Evolutionary conservation across 1,139 yeast species (phyloP).

Genomic region (Geotrichum phurueaensis): DNA sequence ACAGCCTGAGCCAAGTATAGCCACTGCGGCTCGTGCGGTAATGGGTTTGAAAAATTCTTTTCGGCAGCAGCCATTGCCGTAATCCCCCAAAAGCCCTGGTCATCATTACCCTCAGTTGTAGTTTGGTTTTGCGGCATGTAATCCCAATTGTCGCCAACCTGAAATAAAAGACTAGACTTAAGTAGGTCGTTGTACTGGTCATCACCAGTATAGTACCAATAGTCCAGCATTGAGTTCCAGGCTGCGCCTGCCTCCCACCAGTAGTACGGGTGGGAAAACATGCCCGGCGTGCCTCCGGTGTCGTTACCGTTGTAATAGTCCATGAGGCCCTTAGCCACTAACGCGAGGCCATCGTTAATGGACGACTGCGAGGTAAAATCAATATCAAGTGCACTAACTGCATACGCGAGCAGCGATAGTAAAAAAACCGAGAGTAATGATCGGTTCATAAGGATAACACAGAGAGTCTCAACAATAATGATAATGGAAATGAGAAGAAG

Average conservation of each 20-base stretch:
- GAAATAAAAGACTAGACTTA: slow-evolving; percentile 55
- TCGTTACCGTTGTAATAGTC: slow-evolving; percentile 62
- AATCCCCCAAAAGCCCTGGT: slow-evolving; percentile 87
- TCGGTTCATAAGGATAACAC: neutral
- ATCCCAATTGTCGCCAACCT: slow-evolving; percentile 59
- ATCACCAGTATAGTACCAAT: slow-evolving; percentile 56
- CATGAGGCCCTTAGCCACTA: slow-evolving; percentile 50
- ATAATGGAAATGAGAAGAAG: neutral
- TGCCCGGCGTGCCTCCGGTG: slow-evolving; percentile 55
- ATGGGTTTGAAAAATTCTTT: slow-evolving; percentile 64
- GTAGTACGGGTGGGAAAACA: slow-evolving; percentile 72
- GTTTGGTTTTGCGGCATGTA: slow-evolving; percentile 73
- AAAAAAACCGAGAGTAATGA: neutral
- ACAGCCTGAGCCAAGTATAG: slow-evolving; percentile 68
- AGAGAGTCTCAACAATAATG: neutral
- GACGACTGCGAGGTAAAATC: slow-evolving; percentile 24
- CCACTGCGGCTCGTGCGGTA: slow-evolving; percentile 54
- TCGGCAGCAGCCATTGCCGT: slow-evolving; percentile 82
- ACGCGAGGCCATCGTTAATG: slow-evolving; percentile 45
- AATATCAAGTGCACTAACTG: slow-evolving; percentile 14
- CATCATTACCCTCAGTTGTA: slow-evolving; percentile 86
- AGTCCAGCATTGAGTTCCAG: slow-evolving; percentile 70
- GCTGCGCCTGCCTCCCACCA: slow-evolving; percentile 97
- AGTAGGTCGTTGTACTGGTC: slow-evolving; percentile 52
- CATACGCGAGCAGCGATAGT: neutral